Evolutionary conservation across 495 filamentous ascomycete genomes (phyloP).

Genomic region (Niebla homalea): DNA sequence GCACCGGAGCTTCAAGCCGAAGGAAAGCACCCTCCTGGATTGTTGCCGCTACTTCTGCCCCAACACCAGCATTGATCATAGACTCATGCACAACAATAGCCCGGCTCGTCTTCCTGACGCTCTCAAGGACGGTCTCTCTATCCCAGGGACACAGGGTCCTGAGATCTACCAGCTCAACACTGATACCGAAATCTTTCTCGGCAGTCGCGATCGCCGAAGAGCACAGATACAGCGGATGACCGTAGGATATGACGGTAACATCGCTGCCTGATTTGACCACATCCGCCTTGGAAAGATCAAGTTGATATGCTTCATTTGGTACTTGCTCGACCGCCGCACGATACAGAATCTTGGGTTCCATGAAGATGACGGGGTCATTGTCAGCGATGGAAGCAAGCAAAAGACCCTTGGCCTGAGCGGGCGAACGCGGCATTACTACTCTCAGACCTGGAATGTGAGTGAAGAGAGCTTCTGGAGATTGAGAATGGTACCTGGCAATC

Average conservation of each 20-base stretch:
- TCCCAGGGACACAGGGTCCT: conserved; percentile 95
- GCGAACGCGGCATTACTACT: conserved; percentile 82
- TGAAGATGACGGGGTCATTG: conserved; percentile 86
- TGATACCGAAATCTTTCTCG: conserved; percentile 69
- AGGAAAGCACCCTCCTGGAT: conserved; percentile 85
- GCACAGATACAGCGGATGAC: conserved; percentile 83
- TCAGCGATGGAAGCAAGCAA: conserved; percentile 60
- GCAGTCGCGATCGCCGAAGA: conserved; percentile 64
- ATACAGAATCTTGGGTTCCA: conserved; percentile 95
- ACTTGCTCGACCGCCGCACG: conserved; percentile 93
- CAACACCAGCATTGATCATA: conserved; percentile 89
- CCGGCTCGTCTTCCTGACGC: conserved; percentile 79
- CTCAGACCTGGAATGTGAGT: conserved; percentile 81
- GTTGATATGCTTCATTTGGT: conserved; percentile 63
- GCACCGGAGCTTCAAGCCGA: conserved; percentile 81
- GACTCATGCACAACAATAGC: conserved; percentile 91
- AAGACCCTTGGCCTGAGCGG: conserved; percentile 84
- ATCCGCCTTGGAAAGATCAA: conserved; percentile 83
- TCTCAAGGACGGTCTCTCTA: conserved; percentile 64
- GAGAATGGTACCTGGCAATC: conserved; percentile 63
- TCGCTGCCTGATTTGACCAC: conserved; percentile 72
- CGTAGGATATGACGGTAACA: conserved; percentile 81
- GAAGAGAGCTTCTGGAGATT: conserved; percentile 86
- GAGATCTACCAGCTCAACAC: conserved; percentile 80
- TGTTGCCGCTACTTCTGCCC: conserved; percentile 84